These are phyloP conservation scores for Fusarium torulosum DNA, from an alignment of 2,329 filamentous ascomycete species.

Conservation along the genomic window DNA sequence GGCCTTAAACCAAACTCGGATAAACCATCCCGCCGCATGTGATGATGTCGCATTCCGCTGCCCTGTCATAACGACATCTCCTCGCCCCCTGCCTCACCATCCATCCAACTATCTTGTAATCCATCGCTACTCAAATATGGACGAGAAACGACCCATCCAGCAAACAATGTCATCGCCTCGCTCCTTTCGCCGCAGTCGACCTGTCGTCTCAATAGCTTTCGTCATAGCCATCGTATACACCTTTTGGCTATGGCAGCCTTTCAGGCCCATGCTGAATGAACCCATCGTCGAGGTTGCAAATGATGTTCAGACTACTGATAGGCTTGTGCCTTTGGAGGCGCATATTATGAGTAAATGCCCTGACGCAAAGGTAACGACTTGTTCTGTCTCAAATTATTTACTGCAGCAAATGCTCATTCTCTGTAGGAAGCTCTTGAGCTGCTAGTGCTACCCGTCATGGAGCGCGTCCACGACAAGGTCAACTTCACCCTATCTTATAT, in stretches of 20 bases:
- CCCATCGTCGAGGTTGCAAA: conserved; percentile 10
- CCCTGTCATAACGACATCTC: conserved; percentile 32
- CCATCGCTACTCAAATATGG: conserved; percentile 43
- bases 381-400: not conserved
- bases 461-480: conserved; percentile 82
- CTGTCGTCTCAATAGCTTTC: conserved; percentile 42
- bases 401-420: conserved; percentile 21
- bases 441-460: conserved; percentile 88
- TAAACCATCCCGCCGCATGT: conserved; percentile 40
- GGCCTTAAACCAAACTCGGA: conserved; percentile 23
- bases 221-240: conserved; percentile 45
- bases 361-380: conserved; percentile 73
- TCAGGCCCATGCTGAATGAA: conserved; percentile 26
- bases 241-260: conserved; percentile 48
- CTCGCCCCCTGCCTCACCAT: conserved; percentile 20
- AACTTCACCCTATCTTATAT: conserved; percentile 94
- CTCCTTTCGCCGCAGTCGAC: conserved; percentile 44
- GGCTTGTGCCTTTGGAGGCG: conserved; percentile 82
- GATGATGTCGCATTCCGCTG: conserved; percentile 21
- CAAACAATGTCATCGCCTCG: conserved; percentile 43
- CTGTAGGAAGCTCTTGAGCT: conserved; percentile 78
- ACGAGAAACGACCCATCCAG: conserved; percentile 48
- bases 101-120: not conserved
- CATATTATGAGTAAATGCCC: conserved; percentile 99
- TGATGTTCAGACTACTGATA: conserved; percentile 20